Percentiles rank a stretch among this genome's conserved stretches.
Evolutionary conservation across 331 rosid genomes (phyloP).

Genomic region (Saraca asoca): DNA sequence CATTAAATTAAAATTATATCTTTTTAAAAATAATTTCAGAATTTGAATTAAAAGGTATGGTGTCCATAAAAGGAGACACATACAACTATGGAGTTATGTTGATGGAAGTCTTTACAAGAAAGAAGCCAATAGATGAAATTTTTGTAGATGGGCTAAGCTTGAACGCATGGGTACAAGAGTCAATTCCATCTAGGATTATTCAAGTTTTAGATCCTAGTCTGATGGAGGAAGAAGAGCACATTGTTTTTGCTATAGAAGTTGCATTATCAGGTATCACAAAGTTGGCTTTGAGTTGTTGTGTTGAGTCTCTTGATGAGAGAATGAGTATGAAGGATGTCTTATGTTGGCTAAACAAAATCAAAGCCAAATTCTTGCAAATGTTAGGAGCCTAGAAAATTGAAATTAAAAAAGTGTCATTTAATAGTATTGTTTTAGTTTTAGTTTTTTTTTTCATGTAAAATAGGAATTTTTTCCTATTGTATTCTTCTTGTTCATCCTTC

Average conservation of each 20-base stretch:
- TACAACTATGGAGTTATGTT: conserved; percentile 53
- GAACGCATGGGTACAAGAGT: conserved; percentile 40
- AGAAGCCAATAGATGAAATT: conserved; percentile 50
- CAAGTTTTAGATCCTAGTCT: conserved; percentile 33
- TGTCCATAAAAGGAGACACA: too few relatives aligned
- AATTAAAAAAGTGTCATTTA: too few relatives aligned
- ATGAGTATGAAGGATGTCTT: conserved; percentile 12
- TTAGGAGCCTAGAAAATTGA: too few relatives aligned
- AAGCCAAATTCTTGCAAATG: neutral
- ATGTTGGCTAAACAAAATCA: conserved; percentile 11
- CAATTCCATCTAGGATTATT: conserved; percentile 21
- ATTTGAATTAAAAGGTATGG: conserved; percentile 46
- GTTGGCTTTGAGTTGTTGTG: conserved; percentile 39
- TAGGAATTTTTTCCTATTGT: neutral
- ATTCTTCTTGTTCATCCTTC: neutral
- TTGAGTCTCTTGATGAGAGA: conserved; percentile 30
- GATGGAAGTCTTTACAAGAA: conserved; percentile 51
- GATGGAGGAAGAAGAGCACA: neutral
- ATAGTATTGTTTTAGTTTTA: too few relatives aligned
- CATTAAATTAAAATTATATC: too few relatives aligned
- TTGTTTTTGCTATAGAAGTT: neutral
- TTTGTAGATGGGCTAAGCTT: conserved; percentile 41
- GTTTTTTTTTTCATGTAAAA: neutral
- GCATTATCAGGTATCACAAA: conserved; percentile 25
- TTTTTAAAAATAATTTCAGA: too few relatives aligned